Percentiles rank a stretch among this genome's conserved stretches.
phyloP scores from a whole-genome alignment of 1,284 basidiomycete species.

The Microbotryum scabiosae region DNA sequence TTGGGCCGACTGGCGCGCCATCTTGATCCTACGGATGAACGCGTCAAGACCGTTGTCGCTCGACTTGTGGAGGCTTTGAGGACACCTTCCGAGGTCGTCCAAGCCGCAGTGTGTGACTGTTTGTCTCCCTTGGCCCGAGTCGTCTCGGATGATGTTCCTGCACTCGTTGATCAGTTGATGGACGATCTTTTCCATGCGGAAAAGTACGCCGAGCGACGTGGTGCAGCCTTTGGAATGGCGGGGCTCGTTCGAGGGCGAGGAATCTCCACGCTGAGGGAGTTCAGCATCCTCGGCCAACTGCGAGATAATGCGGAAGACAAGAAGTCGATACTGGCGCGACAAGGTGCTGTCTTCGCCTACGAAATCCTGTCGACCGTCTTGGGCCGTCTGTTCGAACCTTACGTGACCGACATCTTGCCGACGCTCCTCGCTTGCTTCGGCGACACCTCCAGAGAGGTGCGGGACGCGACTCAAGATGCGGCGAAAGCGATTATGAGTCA shows the following conservation, averaged over 20 bases:
- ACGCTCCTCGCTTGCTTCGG: conserved; percentile 82
- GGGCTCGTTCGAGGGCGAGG: conserved; percentile 87
- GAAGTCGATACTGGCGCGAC: conserved; percentile 72
- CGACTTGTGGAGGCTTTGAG: conserved; percentile 84
- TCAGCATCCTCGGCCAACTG: conserved; percentile 65
- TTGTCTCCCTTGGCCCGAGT: conserved; percentile 75
- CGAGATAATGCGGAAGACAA: conserved; percentile 79
- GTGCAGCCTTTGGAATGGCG: conserved; percentile 92
- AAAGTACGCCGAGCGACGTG: conserved; percentile 86
- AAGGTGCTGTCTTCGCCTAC: conserved; percentile 91
- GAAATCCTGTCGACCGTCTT: conserved; percentile 82
- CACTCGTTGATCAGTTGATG: conserved; percentile 68
- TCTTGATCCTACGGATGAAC: conserved; percentile 63
- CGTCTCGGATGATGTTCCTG: conserved; percentile 50
- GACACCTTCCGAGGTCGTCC: conserved; percentile 93
- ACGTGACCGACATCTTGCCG: conserved; percentile 75
- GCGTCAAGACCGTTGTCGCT: conserved; percentile 76
- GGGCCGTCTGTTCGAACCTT: conserved; percentile 87
- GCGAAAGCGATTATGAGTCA: conserved; percentile 91
- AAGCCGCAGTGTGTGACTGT: conserved; percentile 86
- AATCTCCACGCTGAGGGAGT: conserved; percentile 74
- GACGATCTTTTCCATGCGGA: conserved; percentile 64
- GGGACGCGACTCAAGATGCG: conserved; percentile 90
- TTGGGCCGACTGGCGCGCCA: conserved; percentile 90
- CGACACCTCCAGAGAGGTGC: conserved; percentile 79